A percentile compares a stretch with the other conserved stretches of the same genome.
Conservation (phyloP, 345 rosid genomes). For the Eucalyptus fibrosa region DNA sequence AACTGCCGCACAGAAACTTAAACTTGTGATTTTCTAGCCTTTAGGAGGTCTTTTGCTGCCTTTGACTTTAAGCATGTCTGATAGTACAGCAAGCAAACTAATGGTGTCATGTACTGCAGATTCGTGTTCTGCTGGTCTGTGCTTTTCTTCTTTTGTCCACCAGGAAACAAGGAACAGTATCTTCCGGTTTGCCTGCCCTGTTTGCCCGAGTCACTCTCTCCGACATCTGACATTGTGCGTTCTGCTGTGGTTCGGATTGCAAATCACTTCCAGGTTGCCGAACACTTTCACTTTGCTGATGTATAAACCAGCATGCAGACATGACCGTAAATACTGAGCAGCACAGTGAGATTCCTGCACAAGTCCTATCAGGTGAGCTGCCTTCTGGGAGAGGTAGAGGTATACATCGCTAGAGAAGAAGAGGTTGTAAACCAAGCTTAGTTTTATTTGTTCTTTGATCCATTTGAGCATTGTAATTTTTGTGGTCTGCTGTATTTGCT, state of each 20-base stretch:
- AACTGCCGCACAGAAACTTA: neutral
- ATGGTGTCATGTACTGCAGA: slow-evolving; percentile 19
- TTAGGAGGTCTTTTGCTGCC: neutral
- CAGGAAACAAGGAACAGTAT: slow-evolving; percentile 32
- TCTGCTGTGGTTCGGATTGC: slow-evolving; percentile 49
- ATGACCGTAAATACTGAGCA: neutral
- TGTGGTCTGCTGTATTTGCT: neutral
- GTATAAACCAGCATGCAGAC: neutral
- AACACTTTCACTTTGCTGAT: slow-evolving; percentile 36
- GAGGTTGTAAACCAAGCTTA: neutral
- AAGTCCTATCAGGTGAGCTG: neutral
- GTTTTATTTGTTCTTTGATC: neutral
- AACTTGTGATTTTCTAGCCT: neutral
- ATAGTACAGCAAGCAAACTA: neutral
- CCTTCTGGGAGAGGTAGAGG: neutral
- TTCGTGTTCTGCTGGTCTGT: slow-evolving; percentile 80
- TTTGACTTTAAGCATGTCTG: neutral
- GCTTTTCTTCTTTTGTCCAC: slow-evolving; percentile 31
- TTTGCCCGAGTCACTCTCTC: slow-evolving; percentile 56
- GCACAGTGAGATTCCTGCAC: neutral
- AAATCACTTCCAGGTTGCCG: slow-evolving; percentile 41
- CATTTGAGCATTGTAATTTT: neutral
- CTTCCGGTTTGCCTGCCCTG: slow-evolving; percentile 76
- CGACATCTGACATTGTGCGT: slow-evolving; percentile 30
- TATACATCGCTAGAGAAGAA: neutral